These are phyloP conservation scores for Boeremia lycopersici DNA, from an alignment of 2,329 filamentous ascomycete genomes.

Conservation along the genomic window DNA sequence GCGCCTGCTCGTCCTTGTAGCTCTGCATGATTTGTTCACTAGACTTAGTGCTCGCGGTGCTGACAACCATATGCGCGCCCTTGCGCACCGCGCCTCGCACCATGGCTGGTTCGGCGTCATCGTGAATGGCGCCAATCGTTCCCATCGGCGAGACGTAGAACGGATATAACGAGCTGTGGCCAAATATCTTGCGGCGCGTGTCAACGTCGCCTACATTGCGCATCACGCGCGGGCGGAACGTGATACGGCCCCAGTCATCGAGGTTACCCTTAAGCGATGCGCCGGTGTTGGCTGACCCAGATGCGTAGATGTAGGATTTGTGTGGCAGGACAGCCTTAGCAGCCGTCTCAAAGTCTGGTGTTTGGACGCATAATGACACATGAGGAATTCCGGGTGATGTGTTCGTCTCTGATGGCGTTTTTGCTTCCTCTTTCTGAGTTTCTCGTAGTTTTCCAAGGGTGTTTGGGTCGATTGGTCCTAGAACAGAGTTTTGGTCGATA, in stretches of 20 bases:
- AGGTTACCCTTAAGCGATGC: conserved; percentile 40
- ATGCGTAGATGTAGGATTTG: conserved; percentile 44
- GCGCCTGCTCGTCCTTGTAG: conserved; percentile 32
- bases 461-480: conserved; percentile 41
- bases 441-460: conserved; percentile 36
- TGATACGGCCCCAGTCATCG: conserved; percentile 44
- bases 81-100: conserved; percentile 43
- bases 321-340: conserved; percentile 41
- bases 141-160: conserved; percentile 51
- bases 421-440: conserved; percentile 29
- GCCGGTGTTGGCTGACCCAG: conserved; percentile 43
- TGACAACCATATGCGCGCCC: conserved; percentile 45
- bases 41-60: conserved; percentile 41
- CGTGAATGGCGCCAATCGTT: conserved; percentile 43
- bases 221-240: conserved; percentile 45
- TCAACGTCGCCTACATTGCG: conserved; percentile 44
- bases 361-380: conserved; percentile 37
- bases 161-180: conserved; percentile 41
- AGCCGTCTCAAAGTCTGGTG: conserved; percentile 41
- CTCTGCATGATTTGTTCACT: conserved; percentile 43
- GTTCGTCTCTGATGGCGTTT: conserved; percentile 24
- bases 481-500: conserved; percentile 32
- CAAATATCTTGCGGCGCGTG: conserved; percentile 42
- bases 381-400: conserved; percentile 36
- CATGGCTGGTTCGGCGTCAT: conserved; percentile 46